A percentile compares a stretch with the other conserved stretches of the same genome.
These are phyloP conservation scores for Silene coronaria DNA, from an alignment of 179 eudicot species.

Conservation along the genomic window DNA sequence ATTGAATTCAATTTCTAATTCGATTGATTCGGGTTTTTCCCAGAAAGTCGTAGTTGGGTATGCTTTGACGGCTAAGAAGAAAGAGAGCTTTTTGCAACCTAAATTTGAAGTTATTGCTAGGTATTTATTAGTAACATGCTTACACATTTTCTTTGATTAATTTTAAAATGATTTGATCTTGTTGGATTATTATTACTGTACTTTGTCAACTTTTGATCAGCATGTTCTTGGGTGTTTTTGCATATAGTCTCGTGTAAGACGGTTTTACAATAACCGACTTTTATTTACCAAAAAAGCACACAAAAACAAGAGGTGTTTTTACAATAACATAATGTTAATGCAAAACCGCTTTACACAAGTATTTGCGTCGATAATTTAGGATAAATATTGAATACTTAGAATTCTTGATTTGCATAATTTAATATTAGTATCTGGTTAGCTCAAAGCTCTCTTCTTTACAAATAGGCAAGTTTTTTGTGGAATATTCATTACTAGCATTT, in stretches of 20 bases:
- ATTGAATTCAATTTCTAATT: conserved; percentile 21
- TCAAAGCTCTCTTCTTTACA: conserved; percentile 10
- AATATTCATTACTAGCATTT: conserved; percentile 26
- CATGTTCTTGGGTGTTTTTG: not conserved
- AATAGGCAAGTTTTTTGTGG: conserved; percentile 9
- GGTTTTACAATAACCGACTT: no score
- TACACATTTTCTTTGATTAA: not conserved
- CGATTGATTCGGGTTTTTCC: conserved; percentile 23
- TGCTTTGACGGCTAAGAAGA: conserved; percentile 68
- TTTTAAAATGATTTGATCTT: not conserved
- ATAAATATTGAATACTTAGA: conserved; percentile 1
- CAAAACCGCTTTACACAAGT: no score
- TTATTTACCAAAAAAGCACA: no score
- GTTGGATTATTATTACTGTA: conserved; percentile 5
- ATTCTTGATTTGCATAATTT: not conserved
- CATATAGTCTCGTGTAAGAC: not conserved
- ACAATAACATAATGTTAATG: no score
- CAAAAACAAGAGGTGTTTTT: no score
- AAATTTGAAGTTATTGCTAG: conserved; percentile 51
- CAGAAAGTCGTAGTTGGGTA: conserved; percentile 58
- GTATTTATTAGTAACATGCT: conserved; percentile 26
- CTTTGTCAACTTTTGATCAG: not conserved
- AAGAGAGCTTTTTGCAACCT: conserved; percentile 70
- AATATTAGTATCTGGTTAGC: conserved; percentile 12
- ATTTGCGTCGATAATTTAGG: not conserved